A percentile compares a stretch with the other conserved stretches of the same genome.
These are phyloP conservation scores for Heterobasidion irregulare DNA, from an alignment of 1,284 basidiomycete genomes.

Conservation along the genomic window DNA sequence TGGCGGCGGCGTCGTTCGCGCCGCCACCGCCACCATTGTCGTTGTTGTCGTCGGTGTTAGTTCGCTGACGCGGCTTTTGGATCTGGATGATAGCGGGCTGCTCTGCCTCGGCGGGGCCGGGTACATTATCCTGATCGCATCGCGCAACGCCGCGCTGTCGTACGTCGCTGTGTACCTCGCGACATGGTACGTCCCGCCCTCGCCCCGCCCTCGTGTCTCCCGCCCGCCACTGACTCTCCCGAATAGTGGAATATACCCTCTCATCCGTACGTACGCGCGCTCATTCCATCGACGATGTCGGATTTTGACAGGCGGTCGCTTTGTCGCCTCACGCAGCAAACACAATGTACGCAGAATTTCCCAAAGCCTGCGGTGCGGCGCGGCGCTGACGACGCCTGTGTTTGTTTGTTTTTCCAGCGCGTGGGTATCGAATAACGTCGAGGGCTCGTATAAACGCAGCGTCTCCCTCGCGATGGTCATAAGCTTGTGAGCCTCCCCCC, in stretches of 20 bases:
- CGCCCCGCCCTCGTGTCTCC: too few species aligned
- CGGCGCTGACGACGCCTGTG: background rate
- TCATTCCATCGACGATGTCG: background rate
- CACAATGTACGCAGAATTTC: constrained; percentile 28
- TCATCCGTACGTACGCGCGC: constrained; percentile 27
- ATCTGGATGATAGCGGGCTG: background rate
- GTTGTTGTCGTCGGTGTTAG: background rate
- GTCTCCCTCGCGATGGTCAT: constrained; percentile 67
- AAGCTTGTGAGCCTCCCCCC: constrained; percentile 37
- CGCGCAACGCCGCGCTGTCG: constrained; percentile 32
- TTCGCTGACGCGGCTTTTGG: background rate
- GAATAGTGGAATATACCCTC: constrained; percentile 2
- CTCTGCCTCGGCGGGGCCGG: constrained; percentile 33
- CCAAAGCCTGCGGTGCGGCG: too few species aligned
- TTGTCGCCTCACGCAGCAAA: constrained; percentile 15
- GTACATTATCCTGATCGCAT: constrained; percentile 41
- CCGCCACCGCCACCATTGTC: too few species aligned
- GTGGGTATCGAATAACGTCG: constrained; percentile 42
- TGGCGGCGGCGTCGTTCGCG: too few species aligned
- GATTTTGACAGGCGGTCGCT: too few species aligned
- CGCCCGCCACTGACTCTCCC: background rate
- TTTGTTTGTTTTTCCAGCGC: constrained; percentile 22
- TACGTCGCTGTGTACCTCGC: constrained; percentile 40
- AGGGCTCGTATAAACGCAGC: constrained; percentile 67
- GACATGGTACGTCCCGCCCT: constrained; percentile 27